Base-by-base conservation (phyloP, 2,329 filamentous ascomycete genomes). In the Nemania sp. region DNA sequence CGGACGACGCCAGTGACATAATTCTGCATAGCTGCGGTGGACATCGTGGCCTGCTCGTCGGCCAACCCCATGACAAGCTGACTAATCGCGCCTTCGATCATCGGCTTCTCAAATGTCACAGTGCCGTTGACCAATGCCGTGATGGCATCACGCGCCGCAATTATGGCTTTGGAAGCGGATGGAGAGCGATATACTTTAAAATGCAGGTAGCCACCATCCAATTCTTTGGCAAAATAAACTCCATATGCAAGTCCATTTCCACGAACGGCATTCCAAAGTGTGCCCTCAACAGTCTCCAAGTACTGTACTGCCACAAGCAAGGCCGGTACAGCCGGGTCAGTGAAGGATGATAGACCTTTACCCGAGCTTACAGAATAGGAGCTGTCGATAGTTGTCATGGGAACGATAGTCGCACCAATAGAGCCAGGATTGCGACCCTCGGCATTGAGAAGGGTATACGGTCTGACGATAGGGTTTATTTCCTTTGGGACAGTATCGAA, bases 201-300 rank as follows among this genome's bases (percentile, higher is more conserved):
- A 69, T 93, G 90, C 59, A 98, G 82, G 57, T 92, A 88, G 2
- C 95, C 96, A 1, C 89, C 90, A 75, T 96, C 93, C 29, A 93
- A 83, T 76, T 93, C 92, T 53, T 92, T 90, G 52, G 86, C 86
- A 77, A 98, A 97, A 74, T 87, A 89, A 0, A 92, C 91, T 61
- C 94, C 94, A 77, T 99, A 99, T 0, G 96, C 96, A 60, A 98
- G 89, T 52, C 96, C 96, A 51, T 93, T 96, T 64, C 96, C 96
- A 54, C 96, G 93, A 56, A 98, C 92, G 0, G 93, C 93, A 70
- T 92, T 92, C 95, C 96, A 98, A 35, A 99, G 88, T 0, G 96
- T 96, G 0, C 96, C 96, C 80, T 99, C 96, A 20, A 97, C 92
- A 0, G 94, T 90, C 77, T 98, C 94, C 68, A 99, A 90, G 77